Base-by-base conservation (phyloP, 768 basidiomycete genomes). In the Pluteus cervinus region DNA sequence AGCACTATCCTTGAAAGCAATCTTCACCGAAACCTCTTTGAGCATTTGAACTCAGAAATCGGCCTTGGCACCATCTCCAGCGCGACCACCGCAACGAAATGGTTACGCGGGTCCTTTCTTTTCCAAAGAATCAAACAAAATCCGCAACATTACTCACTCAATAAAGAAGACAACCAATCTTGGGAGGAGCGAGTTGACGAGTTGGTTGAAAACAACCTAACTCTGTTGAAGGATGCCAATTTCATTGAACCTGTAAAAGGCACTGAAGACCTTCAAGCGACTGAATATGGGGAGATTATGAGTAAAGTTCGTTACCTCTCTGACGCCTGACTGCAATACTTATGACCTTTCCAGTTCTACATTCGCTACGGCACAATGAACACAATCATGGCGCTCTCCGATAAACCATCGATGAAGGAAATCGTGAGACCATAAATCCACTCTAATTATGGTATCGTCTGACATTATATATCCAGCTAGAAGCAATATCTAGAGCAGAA, bases 21-120 rank as follows among this genome's bases (percentile, higher is more conserved):
- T 42, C 73, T 93, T 7, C 91, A 96, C 57, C 61, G 63, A 33
- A 86, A 87, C 52, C 73, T 99, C 5, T 64, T 79, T 3, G 94
- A 98, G 55, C 92, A 97, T 56, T 61, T 99, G 46, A 97, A 97
- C 52, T 90, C 90, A 2, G 94, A 99, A 61, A 84, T 97, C 38
- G 83, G 83, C 0, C 69, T 97, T 7, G 76, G 80, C 2, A 92
- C 93, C 0, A 92, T 99, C 50, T 77, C 70, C 3, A 68, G 72
- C 47, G 43, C 86, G 4, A 57, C 69, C 2, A 74, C 72, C 5
- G 94, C 91, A 1, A 85, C 84, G 48, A 62, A 70, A 11, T 99
- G 96, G 96, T 61, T 94, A 17, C 73, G 69, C 15, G 77, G 73
- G 38, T 87, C 93, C 0, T 99, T 97, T 59, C 62, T 99, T 10